Evolutionary conservation across 169 alveolate species (phyloP), one percentile per base, ranked within the genome.

Genomic region (Eimeria necatrix): DNA sequence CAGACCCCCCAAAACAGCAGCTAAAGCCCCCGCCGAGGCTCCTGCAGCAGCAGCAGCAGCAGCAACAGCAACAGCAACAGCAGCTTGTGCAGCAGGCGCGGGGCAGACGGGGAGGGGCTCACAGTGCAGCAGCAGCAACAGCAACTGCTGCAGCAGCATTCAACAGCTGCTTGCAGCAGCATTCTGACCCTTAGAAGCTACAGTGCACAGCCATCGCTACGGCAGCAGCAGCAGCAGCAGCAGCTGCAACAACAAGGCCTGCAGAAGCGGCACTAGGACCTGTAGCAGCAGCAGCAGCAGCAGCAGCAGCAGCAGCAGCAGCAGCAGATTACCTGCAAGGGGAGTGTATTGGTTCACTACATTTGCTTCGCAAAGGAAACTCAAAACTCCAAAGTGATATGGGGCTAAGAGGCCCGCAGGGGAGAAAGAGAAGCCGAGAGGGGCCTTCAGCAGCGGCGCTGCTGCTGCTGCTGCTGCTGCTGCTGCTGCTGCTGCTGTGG

Each of bases 371-470:
- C 86, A 49, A 10, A 95, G 94, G n/a, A 51, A 53, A 49, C 78
- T 49, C 32, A 85, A 18, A 2, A 80, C 96, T 0, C 96, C 96
- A 18, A 89, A 80, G 80, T 95, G 96, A n/a, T 95, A 95, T 9
- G 96, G 95, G 26, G 85, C 76, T 2, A 95, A 61, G 1, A 95
- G 89, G 52, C 96, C 96, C 3, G 96, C 96, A 5, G 96, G 96
- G n/a, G 95, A 61, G 60, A 95, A 95, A 32, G 96, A 95, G 61
- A 91, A 95, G 14, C 96, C 96, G 26, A 95, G 18, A n/a, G 96
- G 95, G 12, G 93, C 49, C 3, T 48, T 41, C n/a, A 52, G 41
- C 52, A 56, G 74, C 6, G 51, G 48, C 20, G 70, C 46, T 51
- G 89, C 71, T 80, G 89, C 73, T 48, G 74, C 22, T 81, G 91